Conservation (phyloP, 179 eudicot genomes). For the Pouteria campechiana region DNA sequence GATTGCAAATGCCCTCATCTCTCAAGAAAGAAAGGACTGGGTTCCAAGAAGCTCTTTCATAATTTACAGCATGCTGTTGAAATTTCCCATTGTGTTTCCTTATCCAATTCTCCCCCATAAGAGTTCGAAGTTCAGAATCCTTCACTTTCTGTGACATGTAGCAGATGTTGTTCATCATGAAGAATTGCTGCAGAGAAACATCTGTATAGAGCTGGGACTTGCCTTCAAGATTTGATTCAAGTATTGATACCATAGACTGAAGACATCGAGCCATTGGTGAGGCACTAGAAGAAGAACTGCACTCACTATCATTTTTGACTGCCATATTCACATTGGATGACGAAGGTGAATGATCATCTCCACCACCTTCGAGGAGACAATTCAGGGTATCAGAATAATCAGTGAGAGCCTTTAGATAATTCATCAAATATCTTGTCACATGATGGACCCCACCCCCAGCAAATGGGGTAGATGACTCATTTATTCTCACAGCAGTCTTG, state of each 20-base stretch:
- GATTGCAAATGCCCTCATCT: slow-evolving; percentile 30
- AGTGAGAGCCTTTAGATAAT: slow-evolving; percentile 28
- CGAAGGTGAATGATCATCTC: slow-evolving; percentile 7
- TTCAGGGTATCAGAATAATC: slow-evolving; percentile 35
- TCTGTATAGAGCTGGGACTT: slow-evolving; percentile 38
- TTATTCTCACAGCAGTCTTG: slow-evolving; percentile 31
- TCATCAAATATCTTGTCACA: slow-evolving; percentile 42
- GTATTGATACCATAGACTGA: slow-evolving; percentile 21
- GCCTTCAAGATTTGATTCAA: slow-evolving; percentile 33
- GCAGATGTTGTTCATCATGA: slow-evolving; percentile 44
- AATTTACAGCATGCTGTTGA: slow-evolving; percentile 43
- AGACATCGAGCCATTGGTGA: slow-evolving; percentile 27
- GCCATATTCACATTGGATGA: slow-evolving; percentile 23
- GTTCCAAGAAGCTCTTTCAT: slow-evolving; percentile 49
- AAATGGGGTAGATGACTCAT: slow-evolving; percentile 24
- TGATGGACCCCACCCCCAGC: slow-evolving; percentile 47
- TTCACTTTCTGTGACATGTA: slow-evolving; percentile 46
- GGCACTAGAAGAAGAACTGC: background rate
- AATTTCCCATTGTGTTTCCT: slow-evolving; percentile 40
- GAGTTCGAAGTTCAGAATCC: slow-evolving; percentile 28
- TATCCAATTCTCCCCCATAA: slow-evolving; percentile 44
- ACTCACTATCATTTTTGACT: slow-evolving; percentile 11
- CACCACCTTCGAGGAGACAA: slow-evolving; percentile 21
- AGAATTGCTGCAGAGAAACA: slow-evolving; percentile 31
- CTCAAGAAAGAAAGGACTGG: slow-evolving; percentile 30